These are phyloP conservation scores for Talaromyces nanjingensis DNA, from an alignment of 495 filamentous ascomycete genomes.

Conservation along the genomic window DNA sequence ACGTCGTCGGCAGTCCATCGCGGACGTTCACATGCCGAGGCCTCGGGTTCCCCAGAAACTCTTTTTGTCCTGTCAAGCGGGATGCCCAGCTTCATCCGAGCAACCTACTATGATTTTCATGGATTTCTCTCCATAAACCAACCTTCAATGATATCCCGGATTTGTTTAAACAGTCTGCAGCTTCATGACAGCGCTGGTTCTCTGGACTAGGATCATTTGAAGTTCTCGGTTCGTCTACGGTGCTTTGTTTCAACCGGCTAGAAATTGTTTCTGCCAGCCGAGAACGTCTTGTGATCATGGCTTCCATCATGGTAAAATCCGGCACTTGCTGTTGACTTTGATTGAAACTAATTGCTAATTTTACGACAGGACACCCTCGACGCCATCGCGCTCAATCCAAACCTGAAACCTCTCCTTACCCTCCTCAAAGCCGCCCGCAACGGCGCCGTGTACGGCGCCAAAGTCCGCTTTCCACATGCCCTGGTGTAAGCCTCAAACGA, in stretches of 20 bases:
- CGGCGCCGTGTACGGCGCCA: conserved; percentile 93
- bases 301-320: conserved; percentile 8
- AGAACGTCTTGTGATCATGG: conserved; percentile 5
- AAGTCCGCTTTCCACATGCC: conserved; percentile 97
- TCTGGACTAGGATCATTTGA: not conserved
- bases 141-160: not conserved
- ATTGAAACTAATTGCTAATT: not conserved
- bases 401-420: conserved; percentile 72
- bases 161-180: not conserved
- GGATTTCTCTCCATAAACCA: not conserved
- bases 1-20: not conserved
- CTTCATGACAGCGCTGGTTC: not conserved
- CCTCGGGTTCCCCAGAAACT: not conserved
- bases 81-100: conserved; percentile 1
- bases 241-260: not conserved
- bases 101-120: not conserved
- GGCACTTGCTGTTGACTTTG: not conserved
- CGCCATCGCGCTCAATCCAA: conserved; percentile 69
- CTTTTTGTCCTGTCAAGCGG: not conserved
- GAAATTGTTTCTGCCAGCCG: not conserved
- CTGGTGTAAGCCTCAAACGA: conserved; percentile 61
- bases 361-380: conserved; percentile 36
- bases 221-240: not conserved
- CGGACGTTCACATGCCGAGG: conserved; percentile 9
- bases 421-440: conserved; percentile 90